Evolutionary conservation across 164 flowering plant genomes (phyloP).

Genomic region (Platanus orientalis): DNA sequence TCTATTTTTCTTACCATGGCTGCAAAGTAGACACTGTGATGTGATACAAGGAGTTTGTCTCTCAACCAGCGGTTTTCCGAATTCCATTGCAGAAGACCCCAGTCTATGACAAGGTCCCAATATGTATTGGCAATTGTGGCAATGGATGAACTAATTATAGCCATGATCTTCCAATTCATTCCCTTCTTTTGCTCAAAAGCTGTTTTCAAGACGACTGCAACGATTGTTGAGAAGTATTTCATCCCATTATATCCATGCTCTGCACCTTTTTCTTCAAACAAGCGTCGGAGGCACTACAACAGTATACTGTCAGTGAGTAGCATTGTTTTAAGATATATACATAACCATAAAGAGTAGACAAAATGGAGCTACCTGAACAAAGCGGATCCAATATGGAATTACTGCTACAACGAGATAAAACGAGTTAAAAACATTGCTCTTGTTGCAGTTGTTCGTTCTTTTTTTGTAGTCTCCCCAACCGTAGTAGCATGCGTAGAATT

Average conservation of each 20-base stretch:
- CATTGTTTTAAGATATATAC: neutral
- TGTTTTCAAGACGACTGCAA: slow-evolving; percentile 40
- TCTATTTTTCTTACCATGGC: neutral
- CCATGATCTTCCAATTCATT: slow-evolving; percentile 23
- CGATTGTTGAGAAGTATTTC: slow-evolving; percentile 38
- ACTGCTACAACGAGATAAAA: slow-evolving; percentile 40
- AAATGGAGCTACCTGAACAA: slow-evolving; percentile 35
- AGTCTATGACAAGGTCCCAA: slow-evolving; percentile 52
- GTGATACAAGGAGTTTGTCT: slow-evolving; percentile 43
- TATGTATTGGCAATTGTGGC: slow-evolving; percentile 35
- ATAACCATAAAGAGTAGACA: neutral
- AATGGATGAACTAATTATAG: slow-evolving; percentile 26
- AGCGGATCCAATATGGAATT: slow-evolving; percentile 35
- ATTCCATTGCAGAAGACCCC: slow-evolving; percentile 43
- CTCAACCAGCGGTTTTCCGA: slow-evolving; percentile 46
- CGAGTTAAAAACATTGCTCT: slow-evolving; percentile 19
- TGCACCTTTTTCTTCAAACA: slow-evolving; percentile 38
- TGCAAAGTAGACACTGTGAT: slow-evolving; percentile 32
- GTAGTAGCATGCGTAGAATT: slow-evolving; percentile 46
- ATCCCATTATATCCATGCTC: slow-evolving; percentile 42
- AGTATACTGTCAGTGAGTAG: neutral
- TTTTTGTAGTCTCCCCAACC: slow-evolving; percentile 45
- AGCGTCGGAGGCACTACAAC: slow-evolving; percentile 39
- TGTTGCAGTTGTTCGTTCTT: slow-evolving; percentile 32
- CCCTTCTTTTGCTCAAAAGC: slow-evolving; percentile 25